Percentiles rank a stretch among this genome's conserved stretches.
Evolutionary conservation across 768 basidiomycete species (phyloP).

Genomic region (Heimioporus sp.): DNA sequence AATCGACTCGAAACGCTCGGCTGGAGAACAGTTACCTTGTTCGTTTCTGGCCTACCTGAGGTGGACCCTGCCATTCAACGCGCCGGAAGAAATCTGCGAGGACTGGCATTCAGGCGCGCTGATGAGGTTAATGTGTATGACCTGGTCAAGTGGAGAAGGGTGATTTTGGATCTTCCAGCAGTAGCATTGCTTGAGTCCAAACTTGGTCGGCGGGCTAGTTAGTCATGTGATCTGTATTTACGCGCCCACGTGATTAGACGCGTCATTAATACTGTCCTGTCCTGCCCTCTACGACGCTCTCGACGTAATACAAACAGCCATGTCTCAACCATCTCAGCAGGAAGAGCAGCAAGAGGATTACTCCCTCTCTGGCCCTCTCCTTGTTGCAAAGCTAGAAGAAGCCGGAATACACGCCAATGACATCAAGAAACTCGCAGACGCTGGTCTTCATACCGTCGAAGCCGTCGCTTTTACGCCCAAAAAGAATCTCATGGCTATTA

Average conservation of each 20-base stretch:
- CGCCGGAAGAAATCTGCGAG: constrained; percentile 69
- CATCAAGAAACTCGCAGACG: constrained; percentile 91
- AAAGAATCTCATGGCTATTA: constrained; percentile 85
- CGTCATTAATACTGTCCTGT: constrained; percentile 9
- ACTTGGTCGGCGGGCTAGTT: constrained; percentile 42
- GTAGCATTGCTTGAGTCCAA: constrained; percentile 74
- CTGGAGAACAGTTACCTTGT: constrained; percentile 66
- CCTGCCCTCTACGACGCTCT: background rate
- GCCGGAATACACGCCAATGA: constrained; percentile 87
- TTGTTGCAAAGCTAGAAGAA: constrained; percentile 83
- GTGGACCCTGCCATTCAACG: constrained; percentile 56
- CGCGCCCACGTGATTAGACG: constrained; percentile 34
- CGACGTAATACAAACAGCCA: constrained; percentile 2
- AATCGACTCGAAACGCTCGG: constrained; percentile 60
- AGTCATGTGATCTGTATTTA: background rate
- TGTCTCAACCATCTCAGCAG: constrained; percentile 52
- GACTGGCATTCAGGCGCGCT: constrained; percentile 60
- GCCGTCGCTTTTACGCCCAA: constrained; percentile 96
- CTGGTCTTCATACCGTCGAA: constrained; percentile 92
- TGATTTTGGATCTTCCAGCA: constrained; percentile 79
- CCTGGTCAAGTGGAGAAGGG: constrained; percentile 75
- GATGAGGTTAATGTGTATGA: constrained; percentile 79
- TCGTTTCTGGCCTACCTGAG: constrained; percentile 63
- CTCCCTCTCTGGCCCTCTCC: constrained; percentile 74
- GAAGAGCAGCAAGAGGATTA: constrained; percentile 53